Base-by-base conservation (phyloP, 768 basidiomycete genomes). In the Podaxis carcinomalis region DNA sequence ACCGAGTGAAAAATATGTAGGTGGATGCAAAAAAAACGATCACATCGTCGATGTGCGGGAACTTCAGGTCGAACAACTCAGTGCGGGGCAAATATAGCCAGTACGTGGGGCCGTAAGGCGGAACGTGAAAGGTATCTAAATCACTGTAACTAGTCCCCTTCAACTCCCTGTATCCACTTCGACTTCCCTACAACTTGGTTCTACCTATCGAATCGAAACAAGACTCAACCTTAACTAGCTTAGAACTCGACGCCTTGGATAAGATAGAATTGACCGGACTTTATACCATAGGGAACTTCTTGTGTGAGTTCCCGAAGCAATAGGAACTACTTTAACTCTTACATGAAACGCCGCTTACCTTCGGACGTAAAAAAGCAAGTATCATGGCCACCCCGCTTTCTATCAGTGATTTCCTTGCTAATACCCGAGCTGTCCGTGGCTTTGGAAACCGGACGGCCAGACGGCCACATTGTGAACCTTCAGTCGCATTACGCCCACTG, bases 401-500 rank as follows among this genome's bases (percentile, higher is more conserved):
- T 61, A 61, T 61, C 59, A 61, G 46, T 54, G 51, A 54, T 61
- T 55, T 37, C 52, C 52, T 61, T 55, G 59, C 59, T 61, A 61
- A 61, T 61, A 61, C 52, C 59, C 59, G 59, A 61, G 59, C 37
- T 49, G 19, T 61, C 59, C 59, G 52, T 61, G 59, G 59, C 19
- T n/a, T 61, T 61, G 59, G 59, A 55, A 49, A 35, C 52, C 55
- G 25, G 21, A 7, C 6, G 19, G 25, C 16, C 46, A 25, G 44
- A 49, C 37, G 52, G 23, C 32, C 42, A 13, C 51, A 28, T 36
- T 37, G 28, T 54, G 59, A 55, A 55, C 39, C 59, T 13, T 32
- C 36, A 36, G 35, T 54, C 59, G 46, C 47, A 47, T 19, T 55
- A 49, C 44, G 1, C 42, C 53, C 53, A 50, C 52, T 35, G 11